Evolutionary conservation across 352 stramenopile genomes (phyloP).

Genomic region (Phytopythium montanum): DNA sequence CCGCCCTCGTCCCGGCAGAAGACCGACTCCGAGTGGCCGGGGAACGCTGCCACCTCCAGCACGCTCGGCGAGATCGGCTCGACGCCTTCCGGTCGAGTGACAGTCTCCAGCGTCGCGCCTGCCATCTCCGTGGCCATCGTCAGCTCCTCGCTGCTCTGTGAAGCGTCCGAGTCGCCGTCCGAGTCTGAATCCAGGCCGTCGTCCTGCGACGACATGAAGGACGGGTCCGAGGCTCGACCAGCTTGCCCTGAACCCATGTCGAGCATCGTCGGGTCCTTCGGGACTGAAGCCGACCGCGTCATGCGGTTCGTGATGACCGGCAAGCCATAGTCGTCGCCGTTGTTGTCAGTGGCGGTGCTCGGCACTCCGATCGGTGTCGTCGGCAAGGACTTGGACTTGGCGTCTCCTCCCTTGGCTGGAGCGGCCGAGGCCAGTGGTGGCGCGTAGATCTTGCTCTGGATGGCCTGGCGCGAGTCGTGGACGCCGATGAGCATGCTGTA

Average conservation of each 20-base stretch:
- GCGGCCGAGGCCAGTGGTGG: constrained; percentile 14
- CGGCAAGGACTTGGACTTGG: constrained; percentile 33
- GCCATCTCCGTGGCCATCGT: neutral
- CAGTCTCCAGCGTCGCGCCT: neutral
- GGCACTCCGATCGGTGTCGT: constrained; percentile 24
- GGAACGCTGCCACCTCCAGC: constrained; percentile 40
- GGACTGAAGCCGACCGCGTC: constrained; percentile 24
- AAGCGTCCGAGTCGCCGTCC: constrained; percentile 32
- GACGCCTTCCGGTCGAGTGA: neutral
- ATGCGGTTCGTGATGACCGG: constrained; percentile 15
- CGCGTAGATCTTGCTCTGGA: constrained; percentile 51
- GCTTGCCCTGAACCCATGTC: neutral
- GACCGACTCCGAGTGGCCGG: constrained; percentile 50
- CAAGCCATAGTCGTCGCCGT: constrained; percentile 1
- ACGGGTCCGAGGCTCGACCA: neutral
- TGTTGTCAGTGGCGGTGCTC: constrained; percentile 10
- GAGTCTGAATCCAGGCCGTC: constrained; percentile 24
- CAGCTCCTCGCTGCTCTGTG: constrained; percentile 34
- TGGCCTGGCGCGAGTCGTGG: constrained; percentile 69
- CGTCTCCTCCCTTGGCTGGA: constrained; percentile 7
- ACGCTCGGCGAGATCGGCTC: constrained; percentile 46
- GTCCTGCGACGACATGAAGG: neutral
- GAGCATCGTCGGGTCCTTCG: constrained; percentile 11
- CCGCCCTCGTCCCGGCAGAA: constrained; percentile 76
- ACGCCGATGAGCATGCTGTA: constrained; percentile 92